A percentile compares a stretch with the other conserved stretches of the same genome.
Evolutionary conservation across 1,284 basidiomycete species (phyloP).

Genomic region (Apiotrichum veenhuisii): DNA sequence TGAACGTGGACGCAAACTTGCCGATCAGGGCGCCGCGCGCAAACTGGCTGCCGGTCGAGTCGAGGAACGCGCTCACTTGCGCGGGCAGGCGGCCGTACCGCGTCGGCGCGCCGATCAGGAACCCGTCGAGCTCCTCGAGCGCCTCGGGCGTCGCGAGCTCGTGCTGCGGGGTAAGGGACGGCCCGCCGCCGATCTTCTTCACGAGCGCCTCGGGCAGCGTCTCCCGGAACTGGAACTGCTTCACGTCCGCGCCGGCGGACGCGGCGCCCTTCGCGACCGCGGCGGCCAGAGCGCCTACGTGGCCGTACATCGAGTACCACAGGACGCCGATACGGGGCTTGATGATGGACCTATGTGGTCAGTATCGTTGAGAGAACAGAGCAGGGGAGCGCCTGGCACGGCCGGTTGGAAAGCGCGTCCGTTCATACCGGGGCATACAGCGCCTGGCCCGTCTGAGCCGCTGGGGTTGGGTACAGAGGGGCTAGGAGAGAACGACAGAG

Average conservation of each 20-base stretch:
- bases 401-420: too few relatives aligned
- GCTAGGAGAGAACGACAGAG: too few relatives aligned
- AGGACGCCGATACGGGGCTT: slow-evolving; percentile 68
- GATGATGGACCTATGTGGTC: not conserved
- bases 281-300: slow-evolving; percentile 73
- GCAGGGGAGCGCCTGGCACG: too few relatives aligned
- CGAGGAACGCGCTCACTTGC: slow-evolving; percentile 56
- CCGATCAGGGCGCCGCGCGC: slow-evolving; percentile 64
- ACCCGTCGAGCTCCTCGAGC: slow-evolving; percentile 58
- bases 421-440: too few relatives aligned
- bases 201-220: slow-evolving; percentile 76
- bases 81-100: slow-evolving; percentile 57
- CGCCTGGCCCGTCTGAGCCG: too few relatives aligned
- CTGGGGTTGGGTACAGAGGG: too few relatives aligned
- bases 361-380: too few relatives aligned
- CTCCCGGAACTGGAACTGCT: slow-evolving; percentile 72
- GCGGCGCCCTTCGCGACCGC: slow-evolving; percentile 67
- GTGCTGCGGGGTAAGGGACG: slow-evolving; percentile 55
- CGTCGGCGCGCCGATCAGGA: slow-evolving; percentile 68
- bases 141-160: slow-evolving; percentile 65
- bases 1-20: slow-evolving; percentile 59
- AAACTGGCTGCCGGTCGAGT: slow-evolving; percentile 73
- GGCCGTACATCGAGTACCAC: slow-evolving; percentile 78
- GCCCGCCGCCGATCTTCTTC: slow-evolving; percentile 64
- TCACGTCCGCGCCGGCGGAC: slow-evolving; percentile 64